Base-by-base conservation (phyloP, 257 asterid species). In the Rhazya stricta region DNA sequence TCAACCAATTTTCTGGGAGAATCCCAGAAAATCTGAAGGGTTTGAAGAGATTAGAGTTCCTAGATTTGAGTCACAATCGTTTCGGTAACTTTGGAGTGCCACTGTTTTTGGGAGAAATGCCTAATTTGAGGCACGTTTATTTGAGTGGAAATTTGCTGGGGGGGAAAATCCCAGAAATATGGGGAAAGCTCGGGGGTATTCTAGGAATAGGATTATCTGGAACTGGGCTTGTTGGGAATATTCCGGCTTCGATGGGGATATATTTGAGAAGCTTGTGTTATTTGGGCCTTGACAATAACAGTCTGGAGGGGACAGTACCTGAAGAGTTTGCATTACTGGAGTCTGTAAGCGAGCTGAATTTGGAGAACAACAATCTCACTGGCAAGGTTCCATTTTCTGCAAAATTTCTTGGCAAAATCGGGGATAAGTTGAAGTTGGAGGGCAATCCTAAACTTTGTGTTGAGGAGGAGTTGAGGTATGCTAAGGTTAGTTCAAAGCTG, bases 361-460 rank as follows among this genome's bases (percentile, higher is more conserved):
- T 94, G 87, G 89, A 84, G 85, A 90, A 86, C 86, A 94, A 94
- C 73, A 85, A 85, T 79, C 75, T 94, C 81, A 90, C 86, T 78
- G 97, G 98, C 32, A 90, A 86, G 67, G 61, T 94, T 13, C 97
- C 97, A 46, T 94, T 94, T 76, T 82, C 96, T 69, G 75, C 84
- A 13, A 76, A 71, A 7, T 90, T 91, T 71, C 56, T 89, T 5
- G 77, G 89, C 15, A 89, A 73, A 73, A 75, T 88, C 37, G 97
- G 96, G n/a, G 83, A 75, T 27, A 94, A 89, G 84, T 71, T 94
- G 89, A 94, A 84, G 86, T 39, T 91, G 91, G 82, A 86, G 82
- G 98, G 98, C 78, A 94, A 94, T 80, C 81, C 84, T 77, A 87
- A 86, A 80, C 89, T 94, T 78, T 94, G 98, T 45, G 63, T 82